phyloP scores from a whole-genome alignment of 2,329 filamentous ascomycete genomes.

The Fusarium verrucosum region DNA sequence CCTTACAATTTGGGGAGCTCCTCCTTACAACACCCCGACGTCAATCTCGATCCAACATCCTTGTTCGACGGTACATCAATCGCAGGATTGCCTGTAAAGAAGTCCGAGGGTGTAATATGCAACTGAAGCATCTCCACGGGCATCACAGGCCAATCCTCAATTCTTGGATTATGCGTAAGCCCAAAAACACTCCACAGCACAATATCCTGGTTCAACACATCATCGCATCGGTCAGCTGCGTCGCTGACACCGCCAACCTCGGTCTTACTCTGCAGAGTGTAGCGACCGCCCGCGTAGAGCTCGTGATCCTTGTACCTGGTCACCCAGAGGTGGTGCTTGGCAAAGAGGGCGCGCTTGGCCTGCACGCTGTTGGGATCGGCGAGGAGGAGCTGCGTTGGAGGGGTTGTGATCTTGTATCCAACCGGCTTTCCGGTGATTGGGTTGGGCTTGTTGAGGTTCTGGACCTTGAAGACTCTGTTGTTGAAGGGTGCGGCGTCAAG shows the following conservation, averaged over 20 bases:
- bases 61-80: slow-evolving; percentile 15
- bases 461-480: slow-evolving; percentile 61
- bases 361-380: slow-evolving; percentile 54
- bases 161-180: slow-evolving; percentile 4
- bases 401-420: slow-evolving; percentile 58
- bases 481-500: slow-evolving; percentile 60
- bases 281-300: slow-evolving; percentile 55
- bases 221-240: slow-evolving; percentile 8
- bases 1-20: background rate
- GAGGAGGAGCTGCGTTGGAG: slow-evolving; percentile 52
- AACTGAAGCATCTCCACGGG: slow-evolving; percentile 17
- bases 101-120: slow-evolving; percentile 11
- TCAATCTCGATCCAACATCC: slow-evolving; percentile 12
- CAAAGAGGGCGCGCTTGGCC: slow-evolving; percentile 54
- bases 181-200: slow-evolving; percentile 20
- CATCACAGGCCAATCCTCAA: slow-evolving; percentile 17
- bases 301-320: slow-evolving; percentile 58
- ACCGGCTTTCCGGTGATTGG: slow-evolving; percentile 56
- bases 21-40: slow-evolving; percentile 5
- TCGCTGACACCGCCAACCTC: slow-evolving; percentile 9
- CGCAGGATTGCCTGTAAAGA: slow-evolving; percentile 6
- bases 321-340: slow-evolving; percentile 57
- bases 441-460: slow-evolving; percentile 57
- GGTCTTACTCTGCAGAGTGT: slow-evolving; percentile 45
- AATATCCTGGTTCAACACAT: slow-evolving; percentile 17